Evolutionary conservation across 768 basidiomycete genomes (phyloP), one percentile per base, ranked within the genome.

Genomic region (Pluteus cervinus): DNA sequence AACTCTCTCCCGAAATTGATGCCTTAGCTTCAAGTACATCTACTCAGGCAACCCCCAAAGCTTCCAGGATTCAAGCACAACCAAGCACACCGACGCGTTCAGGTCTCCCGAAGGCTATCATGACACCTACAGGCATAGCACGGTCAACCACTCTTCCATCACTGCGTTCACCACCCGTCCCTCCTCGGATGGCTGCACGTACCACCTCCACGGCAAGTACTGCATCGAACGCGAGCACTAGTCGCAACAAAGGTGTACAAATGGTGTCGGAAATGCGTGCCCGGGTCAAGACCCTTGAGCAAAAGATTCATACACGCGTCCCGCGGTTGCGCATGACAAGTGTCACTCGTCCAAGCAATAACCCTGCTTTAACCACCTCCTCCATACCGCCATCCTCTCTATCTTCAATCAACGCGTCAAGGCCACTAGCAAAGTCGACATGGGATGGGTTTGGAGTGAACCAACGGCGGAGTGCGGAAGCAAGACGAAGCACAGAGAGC

Each of bases 201-300:
- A 69, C 60, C 41, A 47, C 55, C 17, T 62, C 68, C 26, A 58
- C 55, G 24, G 49, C 67, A 23, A 63, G 61, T 44, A 71, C 65
- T 20, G 63, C 59, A 33, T 63, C 69, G 10, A 60, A 54, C 28
- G 66, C 63, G 16, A 68, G 68, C 37, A 72, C 73, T 3, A 72
- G 84, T 4, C 84, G 70, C 64, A 88, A 74, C 55, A 84, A 79
- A 55, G 88, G 87, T 18, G 86, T 89, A 3, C 87, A 91, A 52
- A 91, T 92, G 89, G 86, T 90, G 4, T 83, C 85, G 16, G 89
- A 91, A 55, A 88, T 92, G 83, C 77, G 89, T 28, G 86, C 86
- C 25, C 73, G 84, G 36, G 87, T 91, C 21, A 78, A 69, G 52
- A 84, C 81, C 48, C 61, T 91, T 25, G 86, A 90, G 51, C 86